These are phyloP conservation scores for Themeda triandra DNA, from an alignment of 176 grass and related monocot species.

Conservation along the genomic window DNA sequence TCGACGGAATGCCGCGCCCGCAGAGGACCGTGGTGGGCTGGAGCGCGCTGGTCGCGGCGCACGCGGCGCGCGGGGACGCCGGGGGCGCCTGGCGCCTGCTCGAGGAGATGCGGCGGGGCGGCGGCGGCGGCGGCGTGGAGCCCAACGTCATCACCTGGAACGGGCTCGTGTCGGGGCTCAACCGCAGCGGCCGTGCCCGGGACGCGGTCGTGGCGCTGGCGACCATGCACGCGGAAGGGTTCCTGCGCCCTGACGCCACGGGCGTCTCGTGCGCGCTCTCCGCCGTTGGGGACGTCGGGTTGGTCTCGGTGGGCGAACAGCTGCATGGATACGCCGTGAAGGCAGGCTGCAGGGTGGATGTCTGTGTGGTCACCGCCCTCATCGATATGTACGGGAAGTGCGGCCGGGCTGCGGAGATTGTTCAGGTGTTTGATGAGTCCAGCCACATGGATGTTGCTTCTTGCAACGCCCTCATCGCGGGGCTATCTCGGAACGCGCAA, in stretches of 20 bases:
- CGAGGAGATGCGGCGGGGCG: conserved; percentile 33
- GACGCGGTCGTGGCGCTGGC: conserved; percentile 30
- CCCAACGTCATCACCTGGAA: conserved; percentile 74
- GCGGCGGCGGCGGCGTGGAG: conserved; percentile 16
- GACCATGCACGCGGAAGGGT: conserved; percentile 57
- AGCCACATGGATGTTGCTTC: conserved; percentile 46
- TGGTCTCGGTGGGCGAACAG: conserved; percentile 36
- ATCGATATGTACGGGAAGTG: conserved; percentile 65
- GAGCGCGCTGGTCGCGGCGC: conserved; percentile 49
- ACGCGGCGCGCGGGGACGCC: conserved; percentile 33
- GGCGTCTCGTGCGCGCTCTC: conserved; percentile 53
- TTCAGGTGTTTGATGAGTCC: conserved; percentile 39
- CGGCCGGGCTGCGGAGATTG: conserved; percentile 38
- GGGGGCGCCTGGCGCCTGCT: conserved; percentile 29
- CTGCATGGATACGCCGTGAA: conserved; percentile 48
- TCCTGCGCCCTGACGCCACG: conserved; percentile 22
- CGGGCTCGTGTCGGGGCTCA: conserved; percentile 57
- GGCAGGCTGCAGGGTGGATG: conserved; percentile 31
- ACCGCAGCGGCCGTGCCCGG: conserved; percentile 34
- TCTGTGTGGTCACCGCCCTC: conserved; percentile 44
- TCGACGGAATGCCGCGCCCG: conserved; percentile 51
- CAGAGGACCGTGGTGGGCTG: conserved; percentile 40
- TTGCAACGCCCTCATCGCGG: conserved; percentile 53
- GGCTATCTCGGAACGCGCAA: conserved; percentile 55
- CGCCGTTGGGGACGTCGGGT: conserved; percentile 30